phyloP scores from a whole-genome alignment of 176 grass and related monocot species.

The Juncus inflexus region DNA sequence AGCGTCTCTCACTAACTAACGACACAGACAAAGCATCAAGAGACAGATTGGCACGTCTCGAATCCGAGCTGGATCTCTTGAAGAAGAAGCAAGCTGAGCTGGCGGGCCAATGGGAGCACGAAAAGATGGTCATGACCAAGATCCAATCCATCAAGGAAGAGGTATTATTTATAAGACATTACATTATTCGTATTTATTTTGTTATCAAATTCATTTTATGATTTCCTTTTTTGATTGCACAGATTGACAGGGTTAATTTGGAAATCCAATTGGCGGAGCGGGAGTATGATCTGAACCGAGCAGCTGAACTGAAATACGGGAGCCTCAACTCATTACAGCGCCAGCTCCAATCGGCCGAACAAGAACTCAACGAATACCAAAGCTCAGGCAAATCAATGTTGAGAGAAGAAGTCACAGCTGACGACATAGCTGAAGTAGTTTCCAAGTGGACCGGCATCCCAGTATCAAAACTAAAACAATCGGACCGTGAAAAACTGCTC shows the following conservation, averaged over 20 bases:
- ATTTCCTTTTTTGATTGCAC: slow-evolving; percentile 28
- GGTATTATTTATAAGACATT: slow-evolving; percentile 34
- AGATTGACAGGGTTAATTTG: slow-evolving; percentile 98
- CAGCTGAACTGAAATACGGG: slow-evolving; percentile 95
- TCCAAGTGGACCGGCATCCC: slow-evolving; percentile 98
- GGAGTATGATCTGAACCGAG: slow-evolving; percentile 96
- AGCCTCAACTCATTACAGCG: slow-evolving; percentile 96
- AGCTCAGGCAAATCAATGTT: slow-evolving; percentile 98
- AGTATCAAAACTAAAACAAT: slow-evolving; percentile 93
- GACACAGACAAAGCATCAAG: slow-evolving; percentile 98
- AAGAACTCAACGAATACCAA: slow-evolving; percentile 88
- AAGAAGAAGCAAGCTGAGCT: slow-evolving; percentile 79
- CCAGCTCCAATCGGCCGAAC: slow-evolving; percentile 69
- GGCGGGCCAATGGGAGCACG: slow-evolving; percentile 87
- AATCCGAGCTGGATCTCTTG: slow-evolving; percentile 70
- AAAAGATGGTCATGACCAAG: slow-evolving; percentile 86
- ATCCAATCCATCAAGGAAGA: slow-evolving; percentile 99
- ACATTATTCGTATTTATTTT: slow-evolving; percentile 3
- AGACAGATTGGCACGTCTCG: slow-evolving; percentile 71
- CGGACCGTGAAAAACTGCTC: slow-evolving; percentile 83
- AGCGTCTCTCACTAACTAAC: slow-evolving; percentile 92
- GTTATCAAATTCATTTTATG: slow-evolving; percentile 19
- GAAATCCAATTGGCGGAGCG: slow-evolving; percentile 98
- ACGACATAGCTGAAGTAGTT: slow-evolving; percentile 97
- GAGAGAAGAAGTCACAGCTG: slow-evolving; percentile 93